These are phyloP conservation scores for Cyclocybe cylindracea DNA, from an alignment of 768 basidiomycete species.

Conservation along the genomic window DNA sequence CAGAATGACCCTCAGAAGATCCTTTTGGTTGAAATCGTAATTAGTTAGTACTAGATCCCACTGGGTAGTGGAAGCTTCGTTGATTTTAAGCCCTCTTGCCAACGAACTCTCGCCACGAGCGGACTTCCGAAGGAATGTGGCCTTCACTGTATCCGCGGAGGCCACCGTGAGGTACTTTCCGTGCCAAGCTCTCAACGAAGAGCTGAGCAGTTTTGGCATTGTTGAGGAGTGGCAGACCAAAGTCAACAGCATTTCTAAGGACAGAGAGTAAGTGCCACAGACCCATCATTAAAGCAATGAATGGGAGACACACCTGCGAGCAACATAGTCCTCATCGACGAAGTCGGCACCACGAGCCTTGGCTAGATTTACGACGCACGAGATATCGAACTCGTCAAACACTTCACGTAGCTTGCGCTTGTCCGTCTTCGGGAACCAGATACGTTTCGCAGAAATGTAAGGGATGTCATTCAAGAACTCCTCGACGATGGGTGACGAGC, in stretches of 20 bases:
- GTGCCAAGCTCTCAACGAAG: conserved; percentile 86
- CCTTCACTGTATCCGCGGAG: conserved; percentile 83
- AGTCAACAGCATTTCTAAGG: conserved; percentile 89
- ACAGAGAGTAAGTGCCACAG: conserved; percentile 3
- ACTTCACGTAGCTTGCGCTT: conserved; percentile 94
- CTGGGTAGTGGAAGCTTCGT: not conserved
- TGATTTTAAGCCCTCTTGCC: conserved; percentile 59
- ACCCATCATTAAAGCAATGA: not conserved
- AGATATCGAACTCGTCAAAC: conserved; percentile 92
- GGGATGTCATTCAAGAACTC: conserved; percentile 77
- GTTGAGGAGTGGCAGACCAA: conserved; percentile 89
- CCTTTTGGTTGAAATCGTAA: not conserved
- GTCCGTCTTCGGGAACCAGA: conserved; percentile 95
- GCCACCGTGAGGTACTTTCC: conserved; percentile 82
- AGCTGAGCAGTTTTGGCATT: conserved; percentile 86
- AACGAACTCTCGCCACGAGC: conserved; percentile 90
- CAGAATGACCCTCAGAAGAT: too few relatives aligned
- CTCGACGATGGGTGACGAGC: conserved; percentile 79
- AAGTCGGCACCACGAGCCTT: conserved; percentile 73
- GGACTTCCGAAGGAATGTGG: conserved; percentile 86
- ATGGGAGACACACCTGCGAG: conserved; percentile 63
- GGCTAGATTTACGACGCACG: conserved; percentile 92
- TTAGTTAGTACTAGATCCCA: conserved; percentile 2
- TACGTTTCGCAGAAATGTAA: conserved; percentile 80
- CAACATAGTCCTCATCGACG: conserved; percentile 95